phyloP scores from a whole-genome alignment of 1,284 basidiomycete species.

The Sphagnurus paluster region DNA sequence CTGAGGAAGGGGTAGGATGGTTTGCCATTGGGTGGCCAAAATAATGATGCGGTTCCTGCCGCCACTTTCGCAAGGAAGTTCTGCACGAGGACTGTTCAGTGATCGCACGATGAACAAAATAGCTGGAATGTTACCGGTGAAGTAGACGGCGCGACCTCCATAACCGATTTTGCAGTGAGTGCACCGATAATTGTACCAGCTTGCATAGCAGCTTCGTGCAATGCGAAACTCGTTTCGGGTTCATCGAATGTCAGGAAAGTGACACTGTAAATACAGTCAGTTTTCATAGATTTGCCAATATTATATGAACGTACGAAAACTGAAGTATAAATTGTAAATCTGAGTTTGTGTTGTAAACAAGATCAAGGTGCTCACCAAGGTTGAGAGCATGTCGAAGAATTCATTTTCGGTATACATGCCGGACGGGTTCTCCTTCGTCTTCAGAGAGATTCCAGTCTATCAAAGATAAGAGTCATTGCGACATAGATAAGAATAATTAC shows the following conservation, averaged over 20 bases:
- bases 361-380: slow-evolving; percentile 34
- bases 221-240: slow-evolving; percentile 32
- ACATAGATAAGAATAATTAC: neutral
- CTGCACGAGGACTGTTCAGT: slow-evolving; percentile 12
- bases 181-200: slow-evolving; percentile 33
- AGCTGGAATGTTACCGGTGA: slow-evolving; percentile 24
- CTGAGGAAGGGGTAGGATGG: slow-evolving; percentile 44
- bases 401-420: slow-evolving; percentile 57
- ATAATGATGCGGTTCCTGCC: slow-evolving; percentile 22
- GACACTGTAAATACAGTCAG: slow-evolving; percentile 22
- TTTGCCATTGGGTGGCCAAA: slow-evolving; percentile 34
- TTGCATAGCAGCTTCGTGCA: slow-evolving; percentile 29
- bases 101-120: neutral
- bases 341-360: neutral
- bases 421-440: slow-evolving; percentile 50
- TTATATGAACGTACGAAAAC: slow-evolving; percentile 22
- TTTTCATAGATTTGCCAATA: neutral
- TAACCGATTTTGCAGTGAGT: slow-evolving; percentile 32
- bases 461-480: no score
- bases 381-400: slow-evolving; percentile 50
- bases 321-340: slow-evolving; percentile 6
- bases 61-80: slow-evolving; percentile 24
- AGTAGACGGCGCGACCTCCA: slow-evolving; percentile 29
- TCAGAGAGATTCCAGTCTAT: slow-evolving; percentile 60
- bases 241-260: slow-evolving; percentile 38